Percentiles rank a stretch among this genome's conserved stretches.
Conservation (phyloP, 176 grass and related monocot genomes). For the Cymbopogon citratus region DNA sequence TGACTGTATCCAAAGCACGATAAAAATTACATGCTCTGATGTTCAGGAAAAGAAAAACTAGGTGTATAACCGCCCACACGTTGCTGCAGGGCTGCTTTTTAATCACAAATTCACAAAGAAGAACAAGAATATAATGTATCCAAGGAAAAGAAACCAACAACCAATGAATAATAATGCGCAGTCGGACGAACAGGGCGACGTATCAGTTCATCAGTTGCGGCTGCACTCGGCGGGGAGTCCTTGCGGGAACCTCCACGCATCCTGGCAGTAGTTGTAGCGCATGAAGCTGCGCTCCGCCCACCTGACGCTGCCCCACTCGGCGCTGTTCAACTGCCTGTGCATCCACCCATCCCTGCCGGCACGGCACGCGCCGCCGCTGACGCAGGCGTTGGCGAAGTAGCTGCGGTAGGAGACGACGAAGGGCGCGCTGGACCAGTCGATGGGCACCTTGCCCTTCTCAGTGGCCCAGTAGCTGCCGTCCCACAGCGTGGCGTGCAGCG, state of each 20-base stretch:
- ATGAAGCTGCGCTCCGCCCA: constrained; percentile 37
- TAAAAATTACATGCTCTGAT: neutral
- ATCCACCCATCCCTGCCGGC: constrained; percentile 26
- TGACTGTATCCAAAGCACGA: neutral
- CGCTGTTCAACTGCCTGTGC: neutral
- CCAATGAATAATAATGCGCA: neutral
- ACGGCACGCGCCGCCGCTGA: constrained; percentile 10
- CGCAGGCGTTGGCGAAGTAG: constrained; percentile 54
- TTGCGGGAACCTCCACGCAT: constrained; percentile 37
- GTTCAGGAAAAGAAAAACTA: neutral
- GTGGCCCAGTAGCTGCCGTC: constrained; percentile 85
- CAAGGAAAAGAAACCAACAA: neutral
- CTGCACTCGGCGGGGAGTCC: constrained; percentile 45
- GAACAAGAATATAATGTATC: neutral
- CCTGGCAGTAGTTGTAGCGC: constrained; percentile 45
- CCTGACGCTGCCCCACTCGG: constrained; percentile 11
- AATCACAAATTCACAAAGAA: neutral
- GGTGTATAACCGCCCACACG: neutral
- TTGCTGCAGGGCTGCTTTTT: neutral
- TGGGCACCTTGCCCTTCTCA: constrained; percentile 49
- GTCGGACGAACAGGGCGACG: neutral
- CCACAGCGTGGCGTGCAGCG: constrained; percentile 69
- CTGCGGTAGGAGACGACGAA: constrained; percentile 50
- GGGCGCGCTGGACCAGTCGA: constrained; percentile 49
- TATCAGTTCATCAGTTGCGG: constrained; percentile 1